Base-by-base conservation (phyloP, 768 basidiomycete species). In the Mycena floridula region DNA sequence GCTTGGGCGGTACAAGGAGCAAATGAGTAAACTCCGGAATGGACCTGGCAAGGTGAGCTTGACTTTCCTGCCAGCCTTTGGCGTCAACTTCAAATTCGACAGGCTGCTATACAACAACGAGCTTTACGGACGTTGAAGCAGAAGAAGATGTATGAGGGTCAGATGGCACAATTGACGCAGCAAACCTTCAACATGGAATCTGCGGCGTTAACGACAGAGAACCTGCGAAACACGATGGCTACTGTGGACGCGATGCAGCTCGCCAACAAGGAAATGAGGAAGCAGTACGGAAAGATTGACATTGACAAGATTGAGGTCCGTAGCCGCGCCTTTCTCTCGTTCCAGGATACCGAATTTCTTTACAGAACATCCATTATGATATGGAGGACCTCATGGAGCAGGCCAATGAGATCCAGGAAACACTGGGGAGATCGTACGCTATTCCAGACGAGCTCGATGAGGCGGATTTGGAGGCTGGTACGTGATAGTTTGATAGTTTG, bases 171-270 rank as follows among this genome's bases (percentile, higher is more conserved):
- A 62, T 74, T 99, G 13, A 72, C 86, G 23, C 96, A 98, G 60
- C 96, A 98, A 63, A 85, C 89, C 20, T 98, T 91, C 72, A 98
- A 99, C 66, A 98, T 98, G 89, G 94, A 99, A 68, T 92, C 89
- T 44, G 87, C 94, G 11, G 79, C 88, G 12, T 81, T 98, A 56
- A 84, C 90, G 7, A 98, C 95, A n/a, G 96, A 98, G 68, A 98
- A 98, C 64, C 65, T 98, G 56, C 82, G 91, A 51, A 98, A 97
- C 61, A 98, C 96, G 56, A 98, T 99, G 95, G 95, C 91, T 11
- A 97, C 96, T 0, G 81, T 98, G 23, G 91, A 96, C 52, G 96
- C 93, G 5, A 97, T 99, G 93, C 81, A 91, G 60, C 58, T 75
- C 15, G 94, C 96, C 15, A 98, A 97, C 68, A 97, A 94, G 69